Conservation (phyloP, 805 yeast species). For the Ogataea methylovora region DNA sequence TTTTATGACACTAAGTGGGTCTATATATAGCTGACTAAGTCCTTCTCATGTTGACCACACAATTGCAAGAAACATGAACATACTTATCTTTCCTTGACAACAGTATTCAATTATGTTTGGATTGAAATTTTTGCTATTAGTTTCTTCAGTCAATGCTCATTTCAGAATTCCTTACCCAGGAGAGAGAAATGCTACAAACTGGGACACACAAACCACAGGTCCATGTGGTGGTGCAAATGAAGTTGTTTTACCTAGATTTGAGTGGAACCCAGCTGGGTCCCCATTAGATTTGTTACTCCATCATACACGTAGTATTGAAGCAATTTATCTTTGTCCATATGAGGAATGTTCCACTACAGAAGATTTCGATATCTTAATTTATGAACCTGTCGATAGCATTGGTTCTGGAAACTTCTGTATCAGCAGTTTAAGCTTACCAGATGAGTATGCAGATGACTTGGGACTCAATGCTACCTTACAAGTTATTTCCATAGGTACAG, state of each 20-base stretch:
- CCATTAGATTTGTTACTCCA: constrained; percentile 18
- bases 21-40: no score
- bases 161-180: constrained; percentile 25
- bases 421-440: constrained; percentile 19
- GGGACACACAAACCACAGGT: constrained; percentile 18
- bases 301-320: constrained; percentile 17
- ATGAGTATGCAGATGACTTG: constrained; percentile 9
- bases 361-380: constrained; percentile 16
- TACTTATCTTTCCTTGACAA: no score
- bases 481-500: constrained; percentile 15
- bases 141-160: no score
- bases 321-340: constrained; percentile 19
- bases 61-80: no score
- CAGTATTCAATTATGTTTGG: no score
- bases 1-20: no score
- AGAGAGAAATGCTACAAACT: constrained; percentile 24
- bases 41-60: no score
- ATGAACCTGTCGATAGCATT: constrained; percentile 15
- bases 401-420: constrained; percentile 21
- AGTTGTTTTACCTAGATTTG: constrained; percentile 19
- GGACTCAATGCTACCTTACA: constrained; percentile 22
- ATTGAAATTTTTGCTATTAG: no score
- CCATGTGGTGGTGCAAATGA: constrained; percentile 25
- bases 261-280: constrained; percentile 25
- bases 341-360: constrained; percentile 13